Evolutionary conservation across 2,329 filamentous ascomycete genomes (phyloP), one percentile per base, ranked within the genome.

Genomic region (Diaporthe helianthi): DNA sequence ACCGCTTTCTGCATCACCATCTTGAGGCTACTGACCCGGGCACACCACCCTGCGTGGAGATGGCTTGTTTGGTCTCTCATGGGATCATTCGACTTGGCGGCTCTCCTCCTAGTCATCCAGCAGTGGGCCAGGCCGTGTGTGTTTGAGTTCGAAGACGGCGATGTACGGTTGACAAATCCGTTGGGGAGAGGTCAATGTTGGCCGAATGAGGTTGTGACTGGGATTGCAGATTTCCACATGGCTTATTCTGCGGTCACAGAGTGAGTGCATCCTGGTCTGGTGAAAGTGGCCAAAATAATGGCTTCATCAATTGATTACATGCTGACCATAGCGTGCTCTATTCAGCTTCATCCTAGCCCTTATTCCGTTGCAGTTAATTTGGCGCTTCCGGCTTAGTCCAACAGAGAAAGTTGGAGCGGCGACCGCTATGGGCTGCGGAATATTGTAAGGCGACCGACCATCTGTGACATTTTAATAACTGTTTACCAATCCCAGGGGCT

Each of bases 31-130:
- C 8, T 63, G 13, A 63, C 24, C 3, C 58, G 44, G 13, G 44
- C 44, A 4, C 41, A 63, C 5, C 58, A 63, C 3, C 58, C 58
- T 2, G 58, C 58, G 2, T 63, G 58, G 58, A 36, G 31, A 6
- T 63, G 58, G 58, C 44, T 63, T 19, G 58, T 49, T 7, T 63
- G 58, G 58, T 63, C 49, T 22, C 58, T 63, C 9, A 49, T 63
- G 58, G 13, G 36, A 15, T 63, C 58, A 7, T 63, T 63, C 29
- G 33, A 63, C 8, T 22, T 63, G 29, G 29, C 44, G 4, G 49
- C 58, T 6, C 15, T 63, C 1, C 29, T 63, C n/a, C 31, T 63
- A 31, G 44, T 49, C 58, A 63, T 63, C n/a, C 58, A 44, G 15
- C 58, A 63, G 44, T 63, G 58, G 58, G 58, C 58, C 2, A 63